A percentile compares a stretch with the other conserved stretches of the same genome.
Evolutionary conservation across 2,329 filamentous ascomycete species (phyloP).

Genomic region (Clonostachys byssicola): DNA sequence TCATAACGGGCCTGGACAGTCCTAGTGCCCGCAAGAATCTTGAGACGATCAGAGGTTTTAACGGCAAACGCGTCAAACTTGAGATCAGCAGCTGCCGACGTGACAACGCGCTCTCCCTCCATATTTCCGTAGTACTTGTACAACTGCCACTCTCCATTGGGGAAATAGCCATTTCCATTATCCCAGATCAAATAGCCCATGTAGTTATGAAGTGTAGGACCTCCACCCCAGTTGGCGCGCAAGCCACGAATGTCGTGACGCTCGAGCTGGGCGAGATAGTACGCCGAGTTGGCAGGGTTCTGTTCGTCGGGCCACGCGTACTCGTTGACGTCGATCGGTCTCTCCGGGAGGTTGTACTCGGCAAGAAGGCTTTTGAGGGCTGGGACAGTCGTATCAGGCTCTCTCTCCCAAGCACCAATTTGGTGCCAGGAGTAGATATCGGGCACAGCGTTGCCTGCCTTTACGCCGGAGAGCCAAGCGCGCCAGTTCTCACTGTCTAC

Average conservation of each 20-base stretch:
- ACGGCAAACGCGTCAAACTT: slow-evolving; percentile 4
- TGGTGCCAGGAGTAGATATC: slow-evolving; percentile 11
- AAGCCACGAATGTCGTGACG: slow-evolving; percentile 33
- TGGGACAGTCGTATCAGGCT: slow-evolving; percentile 3
- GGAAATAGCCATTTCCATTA: neutral
- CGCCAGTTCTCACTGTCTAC: slow-evolving; percentile 1
- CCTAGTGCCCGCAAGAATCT: slow-evolving; percentile 2
- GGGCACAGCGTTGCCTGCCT: slow-evolving; percentile 3
- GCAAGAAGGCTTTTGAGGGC: slow-evolving; percentile 15
- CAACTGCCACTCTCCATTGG: slow-evolving; percentile 6
- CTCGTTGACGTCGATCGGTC: slow-evolving; percentile 41
- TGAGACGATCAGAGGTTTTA: neutral
- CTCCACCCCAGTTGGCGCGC: slow-evolving; percentile 38
- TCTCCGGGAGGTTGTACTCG: slow-evolving; percentile 19
- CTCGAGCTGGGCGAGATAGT: slow-evolving; percentile 41
- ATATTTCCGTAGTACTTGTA: slow-evolving; percentile 5
- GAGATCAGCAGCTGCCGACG: slow-evolving; percentile 1
- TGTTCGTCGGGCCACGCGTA: slow-evolving; percentile 36
- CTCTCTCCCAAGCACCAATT: slow-evolving; percentile 3
- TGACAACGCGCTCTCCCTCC: slow-evolving; percentile 1
- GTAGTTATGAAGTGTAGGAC: slow-evolving; percentile 34
- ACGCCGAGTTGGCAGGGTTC: slow-evolving; percentile 31
- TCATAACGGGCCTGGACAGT: slow-evolving; percentile 1
- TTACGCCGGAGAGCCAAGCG: slow-evolving; percentile 3
- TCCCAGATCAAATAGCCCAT: slow-evolving; percentile 25